These are phyloP conservation scores for Dactylellina cionopaga DNA, from an alignment of 2,329 filamentous ascomycete genomes.

Conservation along the genomic window DNA sequence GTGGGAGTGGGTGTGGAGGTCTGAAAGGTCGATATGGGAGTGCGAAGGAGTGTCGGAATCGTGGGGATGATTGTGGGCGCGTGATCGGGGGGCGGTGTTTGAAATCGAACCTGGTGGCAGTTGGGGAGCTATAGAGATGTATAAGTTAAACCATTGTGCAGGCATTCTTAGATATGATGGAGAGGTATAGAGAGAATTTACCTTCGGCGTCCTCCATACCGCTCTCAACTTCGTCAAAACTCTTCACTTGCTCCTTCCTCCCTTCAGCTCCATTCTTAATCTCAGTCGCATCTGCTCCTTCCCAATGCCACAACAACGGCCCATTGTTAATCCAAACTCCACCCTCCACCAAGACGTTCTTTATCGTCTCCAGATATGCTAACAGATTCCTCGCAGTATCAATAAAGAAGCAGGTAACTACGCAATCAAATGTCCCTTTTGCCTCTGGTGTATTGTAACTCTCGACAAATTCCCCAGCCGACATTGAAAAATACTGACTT, in stretches of 20 bases:
- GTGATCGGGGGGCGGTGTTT: neutral
- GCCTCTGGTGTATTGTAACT: conserved; percentile 76
- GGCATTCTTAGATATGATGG: neutral
- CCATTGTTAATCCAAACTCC: conserved; percentile 91
- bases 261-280: conserved; percentile 66
- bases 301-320: conserved; percentile 94
- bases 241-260: conserved; percentile 57
- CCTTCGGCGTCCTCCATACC: conserved; percentile 57
- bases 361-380: conserved; percentile 85
- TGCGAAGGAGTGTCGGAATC: neutral
- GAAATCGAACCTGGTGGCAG: neutral
- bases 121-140: conserved; percentile 2
- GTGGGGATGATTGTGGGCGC: conserved; percentile 8
- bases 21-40: neutral
- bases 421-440: conserved; percentile 75
- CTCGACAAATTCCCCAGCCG: conserved; percentile 88
- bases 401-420: conserved; percentile 93
- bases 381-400: conserved; percentile 96
- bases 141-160: neutral
- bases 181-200: conserved; percentile 32
- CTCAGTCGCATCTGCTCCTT: conserved; percentile 73
- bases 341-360: conserved; percentile 77
- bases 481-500: conserved; percentile 78
- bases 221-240: conserved; percentile 61
- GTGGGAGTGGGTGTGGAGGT: neutral